Conservation (phyloP, 352 stramenopile genomes). For the Pythium phragmiticola region DNA sequence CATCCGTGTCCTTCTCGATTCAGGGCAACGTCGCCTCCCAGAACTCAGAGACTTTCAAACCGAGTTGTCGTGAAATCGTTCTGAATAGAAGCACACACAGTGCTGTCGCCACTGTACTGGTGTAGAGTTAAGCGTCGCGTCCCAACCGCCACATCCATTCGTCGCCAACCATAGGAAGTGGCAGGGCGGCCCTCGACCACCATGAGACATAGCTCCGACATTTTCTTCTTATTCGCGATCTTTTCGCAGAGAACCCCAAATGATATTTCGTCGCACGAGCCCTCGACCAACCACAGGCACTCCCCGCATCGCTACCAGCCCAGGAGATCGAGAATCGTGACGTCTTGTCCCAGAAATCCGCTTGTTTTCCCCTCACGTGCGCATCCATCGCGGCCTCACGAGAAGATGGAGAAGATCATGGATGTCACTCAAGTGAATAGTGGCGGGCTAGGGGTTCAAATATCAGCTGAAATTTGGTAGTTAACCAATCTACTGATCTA, state of each 20-base stretch:
- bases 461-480: not conserved
- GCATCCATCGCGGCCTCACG: not conserved
- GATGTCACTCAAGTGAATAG: conserved; percentile 20
- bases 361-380: not conserved
- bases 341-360: conserved; percentile 12
- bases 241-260: not conserved
- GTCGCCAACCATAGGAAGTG: conserved; percentile 9
- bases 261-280: conserved; percentile 23
- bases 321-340: not conserved
- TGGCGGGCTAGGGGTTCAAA: conserved; percentile 14
- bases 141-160: conserved; percentile 18
- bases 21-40: conserved; percentile 32
- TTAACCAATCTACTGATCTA: conserved; percentile 7
- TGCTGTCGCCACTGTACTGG: not conserved
- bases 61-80: not conserved
- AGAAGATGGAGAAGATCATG: not conserved
- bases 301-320: not conserved
- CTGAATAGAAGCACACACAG: not conserved
- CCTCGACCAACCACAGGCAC: not conserved
- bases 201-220: conserved; percentile 11
- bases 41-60: not conserved
- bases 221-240: not conserved
- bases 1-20: conserved; percentile 27
- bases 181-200: not conserved
- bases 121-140: conserved; percentile 1